Conservation (phyloP, 176 grass and related monocot species). For the Alloteropsis semialata region DNA sequence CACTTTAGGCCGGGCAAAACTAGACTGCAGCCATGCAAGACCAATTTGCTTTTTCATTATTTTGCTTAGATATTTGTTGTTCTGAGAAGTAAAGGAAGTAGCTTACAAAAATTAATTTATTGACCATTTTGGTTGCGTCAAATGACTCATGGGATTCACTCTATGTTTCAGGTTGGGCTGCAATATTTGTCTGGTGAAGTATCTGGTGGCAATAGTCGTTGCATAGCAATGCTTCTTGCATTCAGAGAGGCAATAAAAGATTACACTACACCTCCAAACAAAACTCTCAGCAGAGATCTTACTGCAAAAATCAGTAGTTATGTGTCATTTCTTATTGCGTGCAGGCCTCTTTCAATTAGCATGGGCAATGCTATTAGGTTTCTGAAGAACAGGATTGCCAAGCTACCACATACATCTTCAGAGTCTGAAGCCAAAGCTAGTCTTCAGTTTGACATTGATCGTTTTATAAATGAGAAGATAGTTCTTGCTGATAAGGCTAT, state of each 20-base stretch:
- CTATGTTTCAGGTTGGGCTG: slow-evolving; percentile 69
- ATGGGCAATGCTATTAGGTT: slow-evolving; percentile 84
- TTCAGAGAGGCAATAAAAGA: slow-evolving; percentile 71
- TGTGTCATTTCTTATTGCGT: slow-evolving; percentile 77
- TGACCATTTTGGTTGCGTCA: slow-evolving; percentile 8
- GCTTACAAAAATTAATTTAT: background rate
- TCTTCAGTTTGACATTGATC: slow-evolving; percentile 78
- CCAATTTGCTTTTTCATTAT: background rate
- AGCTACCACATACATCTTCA: slow-evolving; percentile 42
- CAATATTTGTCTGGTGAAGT: slow-evolving; percentile 70
- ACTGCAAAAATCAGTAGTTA: slow-evolving; percentile 63
- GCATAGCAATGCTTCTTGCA: slow-evolving; percentile 86
- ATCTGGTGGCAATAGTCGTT: slow-evolving; percentile 69
- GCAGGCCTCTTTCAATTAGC: slow-evolving; percentile 74
- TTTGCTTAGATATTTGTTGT: background rate
- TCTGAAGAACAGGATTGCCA: slow-evolving; percentile 66
- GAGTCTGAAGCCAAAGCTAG: slow-evolving; percentile 66
- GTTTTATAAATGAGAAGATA: slow-evolving; percentile 91
- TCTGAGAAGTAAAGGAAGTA: slow-evolving; percentile 6
- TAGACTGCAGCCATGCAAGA: background rate
- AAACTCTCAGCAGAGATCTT: slow-evolving; percentile 66
- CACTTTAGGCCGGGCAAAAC: background rate
- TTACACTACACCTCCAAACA: slow-evolving; percentile 63
- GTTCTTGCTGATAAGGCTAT: slow-evolving; percentile 66
- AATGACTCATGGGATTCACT: background rate